Evolutionary conservation across 2,329 filamentous ascomycete genomes (phyloP), one percentile per base, ranked within the genome.

Genomic region (Penicillium sp.): DNA sequence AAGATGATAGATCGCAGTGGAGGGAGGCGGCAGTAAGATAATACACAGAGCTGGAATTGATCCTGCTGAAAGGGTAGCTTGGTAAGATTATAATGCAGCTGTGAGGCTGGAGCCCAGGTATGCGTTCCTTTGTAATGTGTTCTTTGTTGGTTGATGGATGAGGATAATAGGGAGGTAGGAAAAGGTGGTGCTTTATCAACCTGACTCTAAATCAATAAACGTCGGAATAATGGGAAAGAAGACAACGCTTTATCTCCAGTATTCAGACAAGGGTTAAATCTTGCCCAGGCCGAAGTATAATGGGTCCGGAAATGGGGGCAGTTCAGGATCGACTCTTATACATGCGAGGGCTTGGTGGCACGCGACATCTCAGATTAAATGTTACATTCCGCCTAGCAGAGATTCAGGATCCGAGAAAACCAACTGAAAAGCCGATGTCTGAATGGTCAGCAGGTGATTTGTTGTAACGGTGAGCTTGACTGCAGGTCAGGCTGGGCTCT

Each of bases 201-300:
- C 16, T 4, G 48, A 13, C 4, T 50, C 33, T 11, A 27, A 39
- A 3, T 50, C 19, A 47, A 57, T 39, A 10, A 51, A 52, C 4
- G 25, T 50, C 54, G 56, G 58, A 58, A 55, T 37, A 57, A 61
- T 27, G 47, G 45, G 42, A 57, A 54, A 51, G 23, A 53, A 54
- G 54, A 50, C 47, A 57, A 57, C 39, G 54, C 53, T 49, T 55
- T 52, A 48, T 44, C 33, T 43, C 50, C 31, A 55, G 14, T 48
- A 21, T 58, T 58, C 58, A 50, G 54, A 46, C 55, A 55, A 61
- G 55, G 51, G 48, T 59, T 42, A 21, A 60, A 64, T 66, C 37
- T 48, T 50, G 55, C 50, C 57, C 47, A 57, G 62, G 37, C 59
- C 55, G 52, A 61, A 64, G 57, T 60, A 57, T 58, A 62, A 63